Base-by-base conservation (phyloP, 768 basidiomycete genomes). In the Boletus sp. region DNA sequence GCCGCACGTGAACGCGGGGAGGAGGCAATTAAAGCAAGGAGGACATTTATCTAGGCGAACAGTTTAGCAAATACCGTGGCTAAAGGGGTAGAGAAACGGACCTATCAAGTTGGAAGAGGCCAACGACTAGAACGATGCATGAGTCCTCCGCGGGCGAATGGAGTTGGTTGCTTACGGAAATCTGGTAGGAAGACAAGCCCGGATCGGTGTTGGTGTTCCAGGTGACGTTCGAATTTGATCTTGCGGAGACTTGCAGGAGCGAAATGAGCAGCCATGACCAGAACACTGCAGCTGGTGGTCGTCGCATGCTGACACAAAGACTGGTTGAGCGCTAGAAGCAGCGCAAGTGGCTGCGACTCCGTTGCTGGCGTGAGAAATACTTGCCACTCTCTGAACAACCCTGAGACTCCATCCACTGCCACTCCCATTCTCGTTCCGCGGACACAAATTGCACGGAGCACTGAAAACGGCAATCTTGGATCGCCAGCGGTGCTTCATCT, bases 21-120 rank as follows among this genome's bases (percentile, higher is more conserved):
- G 78, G 53, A 93, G 79, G 71, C 96, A 99, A 72, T 99, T 98
- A 79, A 99, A 99, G 74, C 95, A 98, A 4, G 89, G 89, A 7
- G 90, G 90, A 60, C 90, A 92, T 72, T 83, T 77, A 30, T 77
- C 84, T 85, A 24, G 1, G 40, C 14, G 18, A 30, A 18, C 3
- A 41, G 4, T 10, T 55, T 5, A 50, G 40, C 29, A 50, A 37
- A 18, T 15, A 7, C 33, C 11, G 17, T 18, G 35, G 29, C 10
- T 6, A 10, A 9, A 11, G 28, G 10, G 15, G 20, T 6, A 9
- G 30, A 36, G 29, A 47, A 24, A 48, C n/a, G 7, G 3, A 69
- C 71, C 60, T 59, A 28, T 61, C 35, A 32, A 51, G 44, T 56
- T 47, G 35, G 67, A 56, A 36, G 67, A 51, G n/a, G 41, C 54